Base-by-base conservation (phyloP, 2,329 filamentous ascomycete genomes). In the Paraphaeosphaeria minitans region DNA sequence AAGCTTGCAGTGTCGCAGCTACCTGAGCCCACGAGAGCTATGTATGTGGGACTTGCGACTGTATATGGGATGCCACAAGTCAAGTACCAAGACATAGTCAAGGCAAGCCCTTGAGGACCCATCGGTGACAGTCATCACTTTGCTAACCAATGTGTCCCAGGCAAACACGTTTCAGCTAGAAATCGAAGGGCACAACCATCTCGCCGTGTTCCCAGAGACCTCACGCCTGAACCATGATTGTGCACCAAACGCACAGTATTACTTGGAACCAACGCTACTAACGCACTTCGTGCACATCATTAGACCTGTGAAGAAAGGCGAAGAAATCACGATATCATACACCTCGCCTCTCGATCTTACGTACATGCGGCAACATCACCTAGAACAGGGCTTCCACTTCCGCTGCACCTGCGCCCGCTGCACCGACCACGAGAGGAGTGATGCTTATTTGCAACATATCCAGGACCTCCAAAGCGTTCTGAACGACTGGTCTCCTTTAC, bases 241-340 rank as follows among this genome's bases (percentile, higher is more conserved):
- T 56, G 53, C 62, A 8, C 69, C 74, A 4, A 75, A 73, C 53
- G 77, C 79, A 1, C 79, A 79, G 60, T 76, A 79, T 53, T 72
- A 77, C 31, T 65, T 80, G 6, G 75, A 79, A 46, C 59, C 68
- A 0, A 49, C 69, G 0, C 59, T 67, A 19, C 62, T 81, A 3
- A 77, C 75, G n/a, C 78, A 80, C 54, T 70, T 72, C n/a, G 77
- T 79, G 0, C 72, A 73, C 45, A 76, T 73, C 0, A 75, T 73
- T 1, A 62, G 77, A 21, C 66, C 69, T 3, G 72, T 78, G 24
- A 59, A 58, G 13, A 19, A 63, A 21, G 77, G 72, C 13, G 77
- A 79, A 49, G 79, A 81, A 58, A 75, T 81, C 7, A 77, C 70
- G 0, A 79, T 80, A 24, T 74, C 78, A n/a, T 81, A 80, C 43